Evolutionary conservation across 192 early-diverging fungal genomes (phyloP).

Genomic region (Thamnidium elegans): DNA sequence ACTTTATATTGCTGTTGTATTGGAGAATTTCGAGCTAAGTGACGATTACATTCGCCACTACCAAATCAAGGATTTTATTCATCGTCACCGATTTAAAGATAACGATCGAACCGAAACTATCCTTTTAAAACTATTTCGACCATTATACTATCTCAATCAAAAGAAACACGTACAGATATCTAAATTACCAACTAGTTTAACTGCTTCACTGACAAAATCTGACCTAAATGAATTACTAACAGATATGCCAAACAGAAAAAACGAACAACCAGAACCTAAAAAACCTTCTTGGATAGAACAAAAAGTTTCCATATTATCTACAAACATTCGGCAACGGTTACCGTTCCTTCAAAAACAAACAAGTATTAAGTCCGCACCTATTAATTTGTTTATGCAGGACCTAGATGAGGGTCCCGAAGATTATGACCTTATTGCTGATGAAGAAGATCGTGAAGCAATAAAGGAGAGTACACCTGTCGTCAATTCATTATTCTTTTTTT

Average conservation of each 20-base stretch:
- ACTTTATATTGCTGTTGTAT: constrained; percentile 55
- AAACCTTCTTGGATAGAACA: background rate
- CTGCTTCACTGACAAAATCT: constrained; percentile 1
- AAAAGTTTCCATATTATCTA: background rate
- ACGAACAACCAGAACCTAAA: background rate
- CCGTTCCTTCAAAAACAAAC: background rate
- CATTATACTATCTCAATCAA: constrained; percentile 11
- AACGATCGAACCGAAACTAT: constrained; percentile 14
- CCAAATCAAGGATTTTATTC: constrained; percentile 33
- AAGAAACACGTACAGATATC: constrained; percentile 12
- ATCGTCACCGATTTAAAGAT: constrained; percentile 14
- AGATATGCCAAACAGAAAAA: background rate
- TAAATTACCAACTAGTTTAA: constrained; percentile 10
- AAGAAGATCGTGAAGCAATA: constrained; percentile 28
- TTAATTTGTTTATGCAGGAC: constrained; percentile 1
- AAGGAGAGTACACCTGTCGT: constrained; percentile 3
- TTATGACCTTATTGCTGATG: constrained; percentile 31
- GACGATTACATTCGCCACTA: constrained; percentile 42
- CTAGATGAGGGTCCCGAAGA: constrained; percentile 24
- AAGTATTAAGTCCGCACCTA: background rate
- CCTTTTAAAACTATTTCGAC: constrained; percentile 12
- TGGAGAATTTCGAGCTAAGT: constrained; percentile 57
- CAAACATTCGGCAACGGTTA: background rate
- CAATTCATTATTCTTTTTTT: constrained; percentile 47
- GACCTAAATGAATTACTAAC: constrained; percentile 2